A percentile compares a stretch with the other conserved stretches of the same genome.
These are phyloP conservation scores for Mortierella sp. DNA, from an alignment of 371 early-diverging fungal genomes.

Conservation along the genomic window DNA sequence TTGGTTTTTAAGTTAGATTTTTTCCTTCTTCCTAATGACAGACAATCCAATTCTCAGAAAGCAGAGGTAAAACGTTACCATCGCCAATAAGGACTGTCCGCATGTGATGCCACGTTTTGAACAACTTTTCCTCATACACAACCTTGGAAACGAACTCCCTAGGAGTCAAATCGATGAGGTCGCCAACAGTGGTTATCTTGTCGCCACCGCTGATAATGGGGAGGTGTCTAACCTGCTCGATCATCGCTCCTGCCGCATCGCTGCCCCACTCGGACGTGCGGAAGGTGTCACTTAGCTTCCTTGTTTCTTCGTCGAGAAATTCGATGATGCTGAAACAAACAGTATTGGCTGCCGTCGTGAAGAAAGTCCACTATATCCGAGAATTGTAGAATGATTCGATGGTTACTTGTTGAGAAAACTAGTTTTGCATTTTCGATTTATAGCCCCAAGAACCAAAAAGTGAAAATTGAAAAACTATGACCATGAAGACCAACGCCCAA, in stretches of 20 bases:
- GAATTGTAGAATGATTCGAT: background rate
- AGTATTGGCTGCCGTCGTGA: constrained; percentile 34
- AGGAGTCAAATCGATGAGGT: constrained; percentile 27
- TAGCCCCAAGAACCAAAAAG: too few species aligned
- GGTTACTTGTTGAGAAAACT: too few species aligned
- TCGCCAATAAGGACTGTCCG: constrained; percentile 40
- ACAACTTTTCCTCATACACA: constrained; percentile 34
- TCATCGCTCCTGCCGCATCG: constrained; percentile 37
- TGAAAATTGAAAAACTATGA: background rate
- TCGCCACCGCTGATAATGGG: constrained; percentile 12
- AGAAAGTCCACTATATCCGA: constrained; percentile 28
- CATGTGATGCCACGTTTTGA: constrained; percentile 32
- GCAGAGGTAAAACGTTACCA: constrained; percentile 7
- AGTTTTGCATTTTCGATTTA: too few species aligned
- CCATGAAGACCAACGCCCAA: background rate
- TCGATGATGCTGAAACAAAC: constrained; percentile 34
- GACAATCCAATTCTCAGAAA: too few species aligned
- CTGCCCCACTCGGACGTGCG: constrained; percentile 41
- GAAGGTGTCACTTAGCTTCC: constrained; percentile 32
- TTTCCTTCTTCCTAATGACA: too few species aligned
- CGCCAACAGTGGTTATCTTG: constrained; percentile 20
- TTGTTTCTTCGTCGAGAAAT: constrained; percentile 30
- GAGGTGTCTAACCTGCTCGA: constrained; percentile 33
- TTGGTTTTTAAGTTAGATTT: too few species aligned
- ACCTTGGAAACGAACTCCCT: constrained; percentile 34